Base-by-base conservation (phyloP, 208 protist genomes). In the Trypanosoma avium region DNA sequence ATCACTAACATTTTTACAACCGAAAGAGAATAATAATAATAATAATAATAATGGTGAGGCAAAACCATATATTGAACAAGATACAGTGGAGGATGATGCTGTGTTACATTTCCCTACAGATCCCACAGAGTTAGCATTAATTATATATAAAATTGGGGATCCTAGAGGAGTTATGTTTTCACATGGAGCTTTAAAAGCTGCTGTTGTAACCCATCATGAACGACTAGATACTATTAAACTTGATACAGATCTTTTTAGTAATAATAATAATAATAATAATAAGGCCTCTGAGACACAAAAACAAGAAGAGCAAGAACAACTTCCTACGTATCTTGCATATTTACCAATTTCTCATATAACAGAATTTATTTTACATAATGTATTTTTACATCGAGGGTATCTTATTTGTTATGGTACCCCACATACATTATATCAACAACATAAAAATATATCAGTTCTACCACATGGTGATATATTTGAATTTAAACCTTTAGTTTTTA, bases 121-220 rank as follows among this genome's bases (percentile, higher is more conserved):
- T 9, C 30, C 74, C 4, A 70, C 77, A 15, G 79, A 80, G 47
- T 49, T 88, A 43, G 86, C 78, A 15, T 45, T 91, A 5, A 84
- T 95, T 29, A 66, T 90, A 58, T 97, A 97, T 82, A 93, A 88
- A 0, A 38, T 4, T 38, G 33, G 33, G 0, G 77, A 88, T 45
- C 71, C 84, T 8, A 90, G 90, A 38, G 93, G 90, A 32, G 88
- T 96, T 27, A 67, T 93, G 48, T 76, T 93, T 47, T 86, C 79
- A 17, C 86, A 97, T 59, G 86, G 77, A 19, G 74, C 70, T 56
- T 49, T 88, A 21, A 68, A 63, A 5, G 40, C 71, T 3, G 67
- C 70, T 13, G 70, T 86, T 42, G 81, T 35, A 35, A 61, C 80
- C 17, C 91, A 95, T 67, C 59, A 93, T 19, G 79, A 38, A 38